Evolutionary conservation across 2,329 filamentous ascomycete species (phyloP), one percentile per base, ranked within the genome.

Genomic region (Cryphonectria parasitica): DNA sequence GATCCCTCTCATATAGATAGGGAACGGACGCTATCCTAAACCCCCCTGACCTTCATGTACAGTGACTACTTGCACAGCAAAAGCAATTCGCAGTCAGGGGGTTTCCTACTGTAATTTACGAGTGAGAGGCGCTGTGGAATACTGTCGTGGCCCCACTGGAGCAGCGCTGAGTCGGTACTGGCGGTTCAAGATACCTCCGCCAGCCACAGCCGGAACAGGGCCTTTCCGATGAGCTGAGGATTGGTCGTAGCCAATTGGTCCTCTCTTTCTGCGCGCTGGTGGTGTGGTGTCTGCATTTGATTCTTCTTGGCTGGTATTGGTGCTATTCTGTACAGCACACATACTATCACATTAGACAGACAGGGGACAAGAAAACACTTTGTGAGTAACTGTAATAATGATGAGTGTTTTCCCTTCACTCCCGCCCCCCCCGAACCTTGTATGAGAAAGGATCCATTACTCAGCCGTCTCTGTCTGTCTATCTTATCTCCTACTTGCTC

Each of bases 191-290:
- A n/a, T n/a, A 39, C 58, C 58, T 61, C 58, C 31, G 58, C 54
- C 54, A 58, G 54, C 54, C 54, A 58, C 54, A 31, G 54, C 54
- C 54, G 54, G 54, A 58, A 19, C 54, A 31, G 5, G 54, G 19
- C 25, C 54, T 28, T 31, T 17, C 54, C 54, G 25, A 8, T 58
- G 54, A 28, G 52, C 52, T 56, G 52, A 56, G n/a, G 19, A 28
- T 25, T 34, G 60, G 60, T 39, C 19, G 25, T 31, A 31, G 17
- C 28, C 54, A 31, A 58, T 31, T 22, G 19, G 15, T 22, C 10
- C 17, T 62, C 17, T 22, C 6, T 22, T 19, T 39, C 60, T 41
- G 34, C 15, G 28, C 28, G 2, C 22, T 49, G 54, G 28, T 56
- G 25, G 25, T 31, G 54, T 58, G 54, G 54, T 31, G 54, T 58